Conservation (phyloP, 164 flowering plant species). For the Magnolia kwangsiensis region DNA sequence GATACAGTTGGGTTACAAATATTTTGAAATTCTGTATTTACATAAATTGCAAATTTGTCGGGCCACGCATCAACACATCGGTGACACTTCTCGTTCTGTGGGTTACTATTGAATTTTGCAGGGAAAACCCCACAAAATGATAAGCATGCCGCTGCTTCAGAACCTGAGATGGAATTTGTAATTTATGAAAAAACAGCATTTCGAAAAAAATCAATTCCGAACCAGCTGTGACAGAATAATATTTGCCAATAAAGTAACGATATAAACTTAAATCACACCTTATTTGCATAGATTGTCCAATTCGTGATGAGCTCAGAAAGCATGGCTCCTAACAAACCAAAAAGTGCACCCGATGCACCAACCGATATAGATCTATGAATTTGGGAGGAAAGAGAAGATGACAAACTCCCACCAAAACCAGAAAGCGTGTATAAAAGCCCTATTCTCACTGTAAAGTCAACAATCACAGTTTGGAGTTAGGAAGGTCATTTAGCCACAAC, state of each 20-base stretch:
- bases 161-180: too few relatives aligned
- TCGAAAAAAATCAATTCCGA: background rate
- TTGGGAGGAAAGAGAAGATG: conserved; percentile 30
- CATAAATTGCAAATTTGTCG: background rate
- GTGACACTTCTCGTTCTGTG: background rate
- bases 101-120: background rate
- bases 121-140: background rate
- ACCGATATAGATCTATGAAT: conserved; percentile 37
- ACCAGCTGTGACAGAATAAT: background rate
- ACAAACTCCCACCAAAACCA: conserved; percentile 71
- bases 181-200: too few relatives aligned
- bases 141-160: background rate
- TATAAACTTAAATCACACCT: conserved; percentile 31
- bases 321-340: conserved; percentile 72
- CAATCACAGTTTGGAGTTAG: background rate
- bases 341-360: conserved; percentile 73
- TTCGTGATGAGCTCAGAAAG: conserved; percentile 68
- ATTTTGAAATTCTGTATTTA: background rate
- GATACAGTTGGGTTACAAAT: background rate
- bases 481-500: background rate
- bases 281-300: conserved; percentile 60
- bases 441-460: conserved; percentile 43
- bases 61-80: background rate
- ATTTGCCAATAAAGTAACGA: background rate
- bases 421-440: conserved; percentile 51